These are phyloP conservation scores for Ceratopteris richardii DNA, from an alignment of 75 land plant species.

Conservation along the genomic window DNA sequence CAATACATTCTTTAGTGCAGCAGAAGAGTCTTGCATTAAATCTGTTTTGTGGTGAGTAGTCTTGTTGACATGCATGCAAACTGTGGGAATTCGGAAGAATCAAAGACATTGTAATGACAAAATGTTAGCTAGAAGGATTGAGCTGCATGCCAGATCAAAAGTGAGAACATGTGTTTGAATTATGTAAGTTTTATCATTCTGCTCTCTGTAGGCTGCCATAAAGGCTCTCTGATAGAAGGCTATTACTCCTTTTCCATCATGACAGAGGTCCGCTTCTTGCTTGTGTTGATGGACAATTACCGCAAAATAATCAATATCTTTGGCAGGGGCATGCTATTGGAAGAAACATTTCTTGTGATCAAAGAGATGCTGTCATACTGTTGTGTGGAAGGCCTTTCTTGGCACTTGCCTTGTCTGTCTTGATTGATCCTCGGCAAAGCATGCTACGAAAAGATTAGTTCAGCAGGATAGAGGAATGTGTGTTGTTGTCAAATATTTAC, in stretches of 20 bases:
- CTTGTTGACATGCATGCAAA: constrained; percentile 8
- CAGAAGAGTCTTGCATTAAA: not conserved
- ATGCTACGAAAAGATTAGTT: not conserved
- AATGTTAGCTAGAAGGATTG: not conserved
- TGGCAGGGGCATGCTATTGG: not conserved
- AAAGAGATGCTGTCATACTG: not conserved
- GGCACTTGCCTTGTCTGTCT: not conserved
- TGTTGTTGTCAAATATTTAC: constrained; percentile 3
- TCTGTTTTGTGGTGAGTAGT: constrained; percentile 1
- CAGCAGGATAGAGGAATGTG: not conserved
- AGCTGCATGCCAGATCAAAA: not conserved
- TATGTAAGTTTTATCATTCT: constrained; percentile 1
- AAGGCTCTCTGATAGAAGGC: not conserved
- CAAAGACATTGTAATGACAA: constrained; percentile 1
- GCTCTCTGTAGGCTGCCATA: constrained; percentile 6
- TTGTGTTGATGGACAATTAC: not conserved
- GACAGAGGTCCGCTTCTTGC: not conserved
- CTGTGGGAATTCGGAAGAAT: constrained; percentile 4
- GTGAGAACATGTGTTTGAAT: not conserved
- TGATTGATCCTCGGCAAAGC: not conserved
- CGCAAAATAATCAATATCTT: not conserved
- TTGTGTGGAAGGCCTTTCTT: constrained; percentile 2
- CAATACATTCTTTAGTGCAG: not conserved
- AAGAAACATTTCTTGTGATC: not conserved
- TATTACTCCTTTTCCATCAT: not conserved